phyloP scores from a whole-genome alignment of 116 monocot genomes.

The Iris pallida region DNA sequence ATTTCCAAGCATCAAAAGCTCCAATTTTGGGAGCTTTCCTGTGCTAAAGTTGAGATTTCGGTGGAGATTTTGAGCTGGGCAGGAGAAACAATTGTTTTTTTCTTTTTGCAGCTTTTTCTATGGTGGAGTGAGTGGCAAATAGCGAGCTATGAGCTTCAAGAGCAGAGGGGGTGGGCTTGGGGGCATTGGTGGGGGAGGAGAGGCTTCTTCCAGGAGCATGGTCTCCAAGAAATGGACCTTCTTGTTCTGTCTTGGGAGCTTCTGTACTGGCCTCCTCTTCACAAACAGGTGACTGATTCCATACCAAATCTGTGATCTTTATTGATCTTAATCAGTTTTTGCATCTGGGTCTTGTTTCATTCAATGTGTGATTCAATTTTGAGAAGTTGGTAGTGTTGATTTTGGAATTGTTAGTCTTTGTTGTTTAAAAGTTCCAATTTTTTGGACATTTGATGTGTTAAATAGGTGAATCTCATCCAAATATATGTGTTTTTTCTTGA shows the following conservation, averaged over 20 bases:
- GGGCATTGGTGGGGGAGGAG: no score
- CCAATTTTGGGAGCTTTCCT: background rate
- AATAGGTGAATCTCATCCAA: no score
- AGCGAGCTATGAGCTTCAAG: background rate
- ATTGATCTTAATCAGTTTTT: background rate
- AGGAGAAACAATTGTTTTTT: constrained; percentile 1
- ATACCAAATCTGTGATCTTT: background rate
- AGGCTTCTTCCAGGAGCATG: constrained; percentile 3
- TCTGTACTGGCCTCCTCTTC: constrained; percentile 44
- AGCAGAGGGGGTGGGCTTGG: constrained; percentile 3
- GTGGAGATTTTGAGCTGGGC: constrained; percentile 6
- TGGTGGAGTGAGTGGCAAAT: background rate
- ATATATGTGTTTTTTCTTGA: no score
- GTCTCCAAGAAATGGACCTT: constrained; percentile 37
- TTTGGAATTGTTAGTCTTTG: background rate
- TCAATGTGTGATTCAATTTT: no score
- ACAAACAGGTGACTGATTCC: constrained; percentile 22
- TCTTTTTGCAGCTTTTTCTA: background rate
- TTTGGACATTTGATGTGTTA: no score
- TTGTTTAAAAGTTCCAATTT: no score
- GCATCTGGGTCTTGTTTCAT: background rate
- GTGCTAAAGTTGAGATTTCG: background rate
- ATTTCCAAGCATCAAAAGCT: background rate
- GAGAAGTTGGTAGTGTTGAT: background rate
- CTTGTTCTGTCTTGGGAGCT: constrained; percentile 44